Base-by-base conservation (phyloP, 352 stramenopile species). In the Phytophthora citrophthora region DNA sequence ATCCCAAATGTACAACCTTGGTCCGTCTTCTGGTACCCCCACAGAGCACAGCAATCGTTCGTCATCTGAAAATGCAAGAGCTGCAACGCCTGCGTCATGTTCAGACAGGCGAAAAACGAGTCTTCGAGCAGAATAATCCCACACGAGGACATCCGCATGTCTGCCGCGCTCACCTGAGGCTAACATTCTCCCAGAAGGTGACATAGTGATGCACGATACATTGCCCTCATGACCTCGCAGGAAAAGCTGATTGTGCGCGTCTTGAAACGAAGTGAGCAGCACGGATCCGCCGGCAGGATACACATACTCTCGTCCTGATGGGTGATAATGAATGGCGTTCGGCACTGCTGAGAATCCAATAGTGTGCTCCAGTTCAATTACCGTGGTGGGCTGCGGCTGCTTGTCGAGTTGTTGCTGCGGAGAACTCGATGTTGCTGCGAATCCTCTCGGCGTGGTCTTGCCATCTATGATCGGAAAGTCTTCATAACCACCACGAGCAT, bases 311-410 rank as follows among this genome's bases (percentile, higher is more conserved):
- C 70, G 68, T 0, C 79, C 87, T 0, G 68, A 83, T 11, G 93
- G 92, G 26, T 97, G 91, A 49, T 90, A 97, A 63, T 94, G 83
- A 48, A 98, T 76, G 1, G 86, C 81, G n/a, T 93, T 90, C 8
- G 79, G 76, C 20, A 96, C 71, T 4, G 86, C 76, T 4, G 83
- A 94, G 61, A 95, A 94, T 7, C 91, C 94, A 57, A 98, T 97
- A n/a, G 88, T 94, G 71, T 97, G 93, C 69, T 98, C 91, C 36
- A 98, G 73, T 55, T 98, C 93, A 32, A 98, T 91, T 13, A 46
- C 50, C 3, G 49, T 39, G 18, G 52, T 27, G 26, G 13, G 11
- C 20, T 66, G 58, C 20, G 51, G 29, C 31, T 64, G 50, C 51
- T 65, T 61, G n/a, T 70, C 48, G n/a, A 32, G 23, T 20, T 13